Evolutionary conservation across 805 yeast genomes (phyloP), one percentile per base, ranked within the genome.

Genomic region (Myxozyma nipponensis): DNA sequence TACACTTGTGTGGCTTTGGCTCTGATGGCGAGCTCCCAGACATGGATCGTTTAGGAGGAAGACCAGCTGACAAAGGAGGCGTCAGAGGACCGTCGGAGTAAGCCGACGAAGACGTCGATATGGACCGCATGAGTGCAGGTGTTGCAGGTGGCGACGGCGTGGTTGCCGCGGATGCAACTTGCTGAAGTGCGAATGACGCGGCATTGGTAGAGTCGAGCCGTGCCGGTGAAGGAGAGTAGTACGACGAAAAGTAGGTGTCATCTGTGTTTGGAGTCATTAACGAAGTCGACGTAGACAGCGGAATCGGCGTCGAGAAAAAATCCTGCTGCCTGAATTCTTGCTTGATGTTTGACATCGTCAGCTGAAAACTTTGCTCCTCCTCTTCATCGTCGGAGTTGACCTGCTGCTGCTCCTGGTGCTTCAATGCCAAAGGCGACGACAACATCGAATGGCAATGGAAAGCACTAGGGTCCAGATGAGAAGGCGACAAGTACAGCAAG

Each of bases 1-100:
- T 52, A 63, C 76, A 72, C 36, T 44, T 50, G 45, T 65, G 69
- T 23, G 69, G 72, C 59, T 68, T 69, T 9, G 58, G 53, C 18
- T 23, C 32, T 24, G 49, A 37, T 35, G 44, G 40, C 32, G 42
- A 18, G 4, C 23, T 4, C 4, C 22, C 21, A 21, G 34, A 21
- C 30, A 39, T 30, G 28, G 40, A 35, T 34, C 21, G 43, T 32
- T n/a, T 43, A 39, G 34, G 39, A 22, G n/a, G 47, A 37, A 22
- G 45, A 36, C 42, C 39, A 28, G 13, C 15, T 7, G 47, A 28
- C 4, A 18, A 17, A 18, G 38, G 26, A 6, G 43, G 47, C 4
- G 39, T n/a, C 44, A 10, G 22, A 22, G 34, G 44, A 40, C 18
- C 44, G 32, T 4, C 50, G 42, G 21, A 42, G 17, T 21, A 44